Conservation (phyloP, 1,139 yeast genomes). For the Fermentozyma sake region DNA sequence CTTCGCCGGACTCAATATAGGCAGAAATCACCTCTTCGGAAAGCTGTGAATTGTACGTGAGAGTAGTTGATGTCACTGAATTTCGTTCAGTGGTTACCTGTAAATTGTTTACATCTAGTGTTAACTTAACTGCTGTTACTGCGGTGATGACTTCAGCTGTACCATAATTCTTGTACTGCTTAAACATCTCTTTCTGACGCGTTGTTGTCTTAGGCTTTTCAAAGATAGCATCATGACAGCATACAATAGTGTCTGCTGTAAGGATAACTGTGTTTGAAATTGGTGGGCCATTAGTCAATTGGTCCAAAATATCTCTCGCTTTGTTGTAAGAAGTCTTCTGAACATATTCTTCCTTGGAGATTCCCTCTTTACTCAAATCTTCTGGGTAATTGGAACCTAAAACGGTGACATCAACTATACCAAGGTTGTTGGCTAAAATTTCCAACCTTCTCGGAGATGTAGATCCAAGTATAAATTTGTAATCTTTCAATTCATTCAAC, state of each 20-base stretch:
- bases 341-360: slow-evolving; percentile 61
- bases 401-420: slow-evolving; percentile 46
- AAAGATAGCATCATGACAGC: slow-evolving; percentile 52
- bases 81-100: background rate
- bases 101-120: slow-evolving; percentile 13
- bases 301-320: slow-evolving; percentile 46
- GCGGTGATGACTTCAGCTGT: slow-evolving; percentile 64
- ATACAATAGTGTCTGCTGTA: slow-evolving; percentile 88
- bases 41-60: slow-evolving; percentile 29
- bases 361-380: slow-evolving; percentile 52
- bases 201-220: slow-evolving; percentile 69
- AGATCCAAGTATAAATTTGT: slow-evolving; percentile 65
- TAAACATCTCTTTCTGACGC: slow-evolving; percentile 41
- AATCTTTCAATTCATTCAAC: slow-evolving; percentile 19
- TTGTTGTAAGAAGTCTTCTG: slow-evolving; percentile 65
- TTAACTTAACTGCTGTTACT: slow-evolving; percentile 47
- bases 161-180: slow-evolving; percentile 41
- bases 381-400: slow-evolving; percentile 68
- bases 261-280: slow-evolving; percentile 41
- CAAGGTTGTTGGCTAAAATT: slow-evolving; percentile 57
- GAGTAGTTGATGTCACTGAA: slow-evolving; percentile 15
- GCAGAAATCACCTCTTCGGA: slow-evolving; percentile 50
- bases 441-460: slow-evolving; percentile 77
- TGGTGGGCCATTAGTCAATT: slow-evolving; percentile 15
- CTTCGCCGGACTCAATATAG: slow-evolving; percentile 73